A percentile compares a stretch with the other conserved stretches of the same genome.
phyloP scores from a whole-genome alignment of 2,329 filamentous ascomycete species.

The Apiospora rasikravindrae region DNA sequence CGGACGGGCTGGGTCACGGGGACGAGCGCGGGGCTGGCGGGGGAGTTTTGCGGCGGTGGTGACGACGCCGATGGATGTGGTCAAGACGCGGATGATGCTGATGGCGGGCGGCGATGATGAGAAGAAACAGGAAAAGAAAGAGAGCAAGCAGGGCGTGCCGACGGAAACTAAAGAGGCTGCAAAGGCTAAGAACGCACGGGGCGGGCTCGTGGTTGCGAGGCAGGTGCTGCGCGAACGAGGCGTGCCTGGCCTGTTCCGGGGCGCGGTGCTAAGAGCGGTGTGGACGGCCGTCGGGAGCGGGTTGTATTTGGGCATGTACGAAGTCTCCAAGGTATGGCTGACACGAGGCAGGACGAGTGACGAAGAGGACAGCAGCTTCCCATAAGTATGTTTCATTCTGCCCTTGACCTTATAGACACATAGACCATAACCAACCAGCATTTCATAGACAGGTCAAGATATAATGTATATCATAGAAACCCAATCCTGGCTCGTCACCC shows the following conservation, averaged over 20 bases:
- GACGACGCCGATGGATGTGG: conserved; percentile 89
- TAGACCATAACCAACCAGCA: neutral
- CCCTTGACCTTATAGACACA: neutral
- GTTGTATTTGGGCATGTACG: conserved; percentile 85
- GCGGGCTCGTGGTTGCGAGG: conserved; percentile 64
- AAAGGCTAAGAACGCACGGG: conserved; percentile 29
- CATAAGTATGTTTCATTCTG: conserved; percentile 21
- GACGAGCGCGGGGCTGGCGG: conserved; percentile 73
- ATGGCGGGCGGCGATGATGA: conserved; percentile 52
- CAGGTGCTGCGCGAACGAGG: conserved; percentile 72
- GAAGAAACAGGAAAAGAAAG: neutral
- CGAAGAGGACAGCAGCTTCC: conserved; percentile 39
- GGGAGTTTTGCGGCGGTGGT: conserved; percentile 77
- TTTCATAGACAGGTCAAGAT: neutral
- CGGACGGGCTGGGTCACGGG: conserved; percentile 77
- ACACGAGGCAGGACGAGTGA: conserved; percentile 43
- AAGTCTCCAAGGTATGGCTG: conserved; percentile 74
- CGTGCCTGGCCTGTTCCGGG: conserved; percentile 76
- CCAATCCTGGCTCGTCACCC: neutral
- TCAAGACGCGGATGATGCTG: conserved; percentile 91
- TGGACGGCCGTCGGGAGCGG: conserved; percentile 88
- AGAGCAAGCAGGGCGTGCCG: neutral
- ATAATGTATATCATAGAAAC: neutral
- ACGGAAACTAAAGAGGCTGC: conserved; percentile 34
- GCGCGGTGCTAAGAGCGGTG: conserved; percentile 71